Evolutionary conservation across 768 basidiomycete species (phyloP), one percentile per base, ranked within the genome.

Genomic region (Xanthoconium purpureum): DNA sequence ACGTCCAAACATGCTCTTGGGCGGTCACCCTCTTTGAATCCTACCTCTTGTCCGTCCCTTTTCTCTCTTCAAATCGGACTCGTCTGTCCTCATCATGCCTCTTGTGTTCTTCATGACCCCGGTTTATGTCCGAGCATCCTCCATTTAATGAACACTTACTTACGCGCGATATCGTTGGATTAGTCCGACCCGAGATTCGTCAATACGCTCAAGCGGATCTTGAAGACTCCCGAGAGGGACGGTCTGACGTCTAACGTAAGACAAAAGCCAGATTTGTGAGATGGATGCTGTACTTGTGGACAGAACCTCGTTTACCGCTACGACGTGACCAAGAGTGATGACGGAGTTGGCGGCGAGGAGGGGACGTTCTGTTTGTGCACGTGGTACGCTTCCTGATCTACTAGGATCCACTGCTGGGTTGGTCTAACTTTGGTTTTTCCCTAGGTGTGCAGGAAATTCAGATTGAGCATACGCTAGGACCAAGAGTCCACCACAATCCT

Each of bases 261-360:
- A 50, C 29, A 11, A 13, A 20, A 36, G 29, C 13, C 54, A 20
- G 3, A 2, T 48, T 45, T 50, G 36, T 53, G n/a, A 30, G 32
- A 17, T 59, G 13, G 14, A 47, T 40, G 15, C 49, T 59, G 40
- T 60, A 57, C 17, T 6, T 50, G 8, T 47, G 15, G 20, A n/a
- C 60, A 92, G 89, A 87, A 86, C 63, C 80, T 93, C 11, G 89
- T 93, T 7, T 96, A 89, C 67, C 85, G 95, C 9, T 98, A 98
- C 70, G 93, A 98, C 67, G 87, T 89, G 13, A 74, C 71, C 28
- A 89, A 89, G 69, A 85, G 91, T 0, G 87, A 90, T 55, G 96
- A 98, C 63, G 96, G 96, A 8, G 93, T 98, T 13, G 95, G 96
- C 2, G 94, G 95, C 1, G 92, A 96, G 61, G 94, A 97, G 73